Evolutionary conservation across 2,329 filamentous ascomycete genomes (phyloP).

Genomic region (Aureobasidium sp.): DNA sequence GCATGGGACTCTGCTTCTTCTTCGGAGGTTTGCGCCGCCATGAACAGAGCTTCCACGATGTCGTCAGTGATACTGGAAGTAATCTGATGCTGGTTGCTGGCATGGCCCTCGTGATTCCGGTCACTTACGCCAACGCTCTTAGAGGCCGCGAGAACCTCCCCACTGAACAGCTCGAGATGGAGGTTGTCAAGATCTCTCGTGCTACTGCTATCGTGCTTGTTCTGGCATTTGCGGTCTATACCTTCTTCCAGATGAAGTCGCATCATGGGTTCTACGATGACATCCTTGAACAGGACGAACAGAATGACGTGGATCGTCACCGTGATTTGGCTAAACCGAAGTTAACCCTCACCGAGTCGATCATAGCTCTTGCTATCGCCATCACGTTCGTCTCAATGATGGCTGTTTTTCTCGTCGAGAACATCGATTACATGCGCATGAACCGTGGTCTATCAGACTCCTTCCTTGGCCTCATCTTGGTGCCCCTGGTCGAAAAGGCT

Average conservation of each 20-base stretch:
- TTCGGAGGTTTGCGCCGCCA: constrained; percentile 61
- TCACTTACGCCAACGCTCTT: constrained; percentile 44
- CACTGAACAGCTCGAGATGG: constrained; percentile 34
- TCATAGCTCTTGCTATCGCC: constrained; percentile 55
- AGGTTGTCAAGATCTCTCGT: constrained; percentile 58
- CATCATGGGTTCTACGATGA: constrained; percentile 73
- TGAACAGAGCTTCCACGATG: constrained; percentile 63
- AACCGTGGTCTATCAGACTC: constrained; percentile 43
- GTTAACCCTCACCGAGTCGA: constrained; percentile 64
- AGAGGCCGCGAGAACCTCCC: constrained; percentile 10
- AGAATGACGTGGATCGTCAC: constrained; percentile 54
- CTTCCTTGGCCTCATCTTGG: constrained; percentile 63
- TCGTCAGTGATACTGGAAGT: constrained; percentile 69
- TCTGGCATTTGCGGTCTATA: constrained; percentile 51
- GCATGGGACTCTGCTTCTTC: constrained; percentile 75
- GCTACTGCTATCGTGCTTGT: constrained; percentile 63
- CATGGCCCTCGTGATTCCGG: constrained; percentile 39
- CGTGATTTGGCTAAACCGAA: constrained; percentile 54
- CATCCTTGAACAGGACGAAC: constrained; percentile 63
- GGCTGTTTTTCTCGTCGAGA: constrained; percentile 64
- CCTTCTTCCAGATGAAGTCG: constrained; percentile 66
- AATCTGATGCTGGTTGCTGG: constrained; percentile 70
- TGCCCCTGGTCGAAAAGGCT: constrained; percentile 76
- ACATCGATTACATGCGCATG: constrained; percentile 56
- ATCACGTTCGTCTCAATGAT: constrained; percentile 65